Conservation (phyloP, 164 flowering plant genomes). For the Protea cynaroides region DNA sequence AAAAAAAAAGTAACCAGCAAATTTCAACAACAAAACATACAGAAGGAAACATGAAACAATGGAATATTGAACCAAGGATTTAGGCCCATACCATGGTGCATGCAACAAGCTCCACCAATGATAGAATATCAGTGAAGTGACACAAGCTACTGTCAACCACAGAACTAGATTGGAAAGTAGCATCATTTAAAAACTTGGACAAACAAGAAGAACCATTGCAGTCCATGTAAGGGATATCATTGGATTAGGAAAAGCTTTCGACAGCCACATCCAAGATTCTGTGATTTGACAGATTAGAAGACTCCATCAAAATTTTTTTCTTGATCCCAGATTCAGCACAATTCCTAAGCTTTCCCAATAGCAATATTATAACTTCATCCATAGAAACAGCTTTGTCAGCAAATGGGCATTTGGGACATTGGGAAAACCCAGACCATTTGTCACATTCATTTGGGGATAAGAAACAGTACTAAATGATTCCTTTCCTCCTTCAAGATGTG, state of each 20-base stretch:
- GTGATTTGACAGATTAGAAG: constrained; percentile 10
- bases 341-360: constrained; percentile 42
- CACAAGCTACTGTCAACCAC: constrained; percentile 11
- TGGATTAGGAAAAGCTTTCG: constrained; percentile 2
- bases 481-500: constrained; percentile 32
- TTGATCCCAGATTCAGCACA: constrained; percentile 12
- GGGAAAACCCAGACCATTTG: constrained; percentile 17
- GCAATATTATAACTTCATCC: constrained; percentile 33
- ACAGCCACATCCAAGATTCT: constrained; percentile 6
- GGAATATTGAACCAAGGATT: neutral
- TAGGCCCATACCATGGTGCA: constrained; percentile 48
- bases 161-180: constrained; percentile 9
- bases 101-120: constrained; percentile 70
- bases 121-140: constrained; percentile 38
- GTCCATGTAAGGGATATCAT: constrained; percentile 9
- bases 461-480: constrained; percentile 5
- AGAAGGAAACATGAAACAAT: neutral
- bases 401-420: constrained; percentile 56
- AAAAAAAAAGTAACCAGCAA: neutral
- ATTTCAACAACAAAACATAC: neutral
- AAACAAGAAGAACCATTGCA: constrained; percentile 17
- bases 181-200: constrained; percentile 6
- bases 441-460: constrained; percentile 10
- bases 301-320: constrained; percentile 8
- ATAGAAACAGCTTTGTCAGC: constrained; percentile 37